Evolutionary conservation across 257 asterid genomes (phyloP).

Genomic region (Nicotiana noctiflora): DNA sequence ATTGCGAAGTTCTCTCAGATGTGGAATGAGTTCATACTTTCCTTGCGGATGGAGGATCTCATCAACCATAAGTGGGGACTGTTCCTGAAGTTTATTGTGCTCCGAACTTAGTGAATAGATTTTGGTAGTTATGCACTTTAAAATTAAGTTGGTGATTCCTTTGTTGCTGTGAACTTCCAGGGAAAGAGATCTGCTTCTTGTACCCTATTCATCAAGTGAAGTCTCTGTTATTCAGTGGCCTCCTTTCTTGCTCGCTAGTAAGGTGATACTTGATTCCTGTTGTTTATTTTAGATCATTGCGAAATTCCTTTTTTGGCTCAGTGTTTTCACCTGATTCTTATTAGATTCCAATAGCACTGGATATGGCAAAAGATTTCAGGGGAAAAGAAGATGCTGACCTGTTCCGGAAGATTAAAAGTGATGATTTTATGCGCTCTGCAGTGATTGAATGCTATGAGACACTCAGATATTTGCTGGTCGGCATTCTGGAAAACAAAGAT

Average conservation of each 20-base stretch:
- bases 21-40: constrained; percentile 97
- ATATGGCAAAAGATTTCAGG: constrained; percentile 90
- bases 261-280: constrained; percentile 44
- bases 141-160: constrained; percentile 1
- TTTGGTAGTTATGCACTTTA: constrained; percentile 5
- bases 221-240: constrained; percentile 98
- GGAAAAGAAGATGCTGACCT: constrained; percentile 82
- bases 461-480: constrained; percentile 51
- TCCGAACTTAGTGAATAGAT: background rate
- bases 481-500: constrained; percentile 49
- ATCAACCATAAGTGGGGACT: constrained; percentile 68
- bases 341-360: constrained; percentile 96
- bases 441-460: constrained; percentile 91
- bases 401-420: constrained; percentile 74
- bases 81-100: background rate
- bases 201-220: constrained; percentile 82
- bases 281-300: constrained; percentile 8
- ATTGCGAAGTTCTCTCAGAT: constrained; percentile 96
- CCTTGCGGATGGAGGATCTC: constrained; percentile 89
- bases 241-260: constrained; percentile 97
- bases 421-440: constrained; percentile 81
- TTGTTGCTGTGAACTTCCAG: constrained; percentile 33
- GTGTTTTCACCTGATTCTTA: constrained; percentile 15
- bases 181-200: constrained; percentile 90
- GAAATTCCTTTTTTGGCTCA: constrained; percentile 19